Percentiles rank a stretch among this genome's conserved stretches.
Evolutionary conservation across 2,329 filamentous ascomycete species (phyloP).

Genomic region (Tolypocladium paradoxum): DNA sequence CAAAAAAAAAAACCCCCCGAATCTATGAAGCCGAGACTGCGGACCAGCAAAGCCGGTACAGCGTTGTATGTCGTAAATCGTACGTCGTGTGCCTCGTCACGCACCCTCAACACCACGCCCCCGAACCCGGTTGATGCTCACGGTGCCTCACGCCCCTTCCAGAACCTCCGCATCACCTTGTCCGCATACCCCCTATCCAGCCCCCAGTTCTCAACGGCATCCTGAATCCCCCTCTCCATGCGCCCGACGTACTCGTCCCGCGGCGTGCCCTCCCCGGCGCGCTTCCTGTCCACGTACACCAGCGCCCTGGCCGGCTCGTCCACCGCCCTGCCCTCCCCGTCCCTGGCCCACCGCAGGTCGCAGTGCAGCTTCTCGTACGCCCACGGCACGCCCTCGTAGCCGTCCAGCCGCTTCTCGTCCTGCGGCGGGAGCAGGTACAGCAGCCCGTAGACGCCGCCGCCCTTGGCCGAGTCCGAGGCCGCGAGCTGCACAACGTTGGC

Average conservation of each 20-base stretch:
- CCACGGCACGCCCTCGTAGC: constrained; percentile 51
- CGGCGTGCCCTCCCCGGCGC: constrained; percentile 28
- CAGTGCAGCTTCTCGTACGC: constrained; percentile 43
- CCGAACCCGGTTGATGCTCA: background rate
- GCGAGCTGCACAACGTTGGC: constrained; percentile 49
- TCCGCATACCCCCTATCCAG: constrained; percentile 46
- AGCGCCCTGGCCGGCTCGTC: constrained; percentile 29
- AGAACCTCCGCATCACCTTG: constrained; percentile 38
- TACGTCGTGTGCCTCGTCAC: background rate
- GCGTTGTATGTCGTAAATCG: background rate
- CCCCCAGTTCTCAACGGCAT: constrained; percentile 42
- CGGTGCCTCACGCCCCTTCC: constrained; percentile 3
- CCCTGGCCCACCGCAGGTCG: constrained; percentile 19
- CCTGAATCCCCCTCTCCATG: constrained; percentile 53
- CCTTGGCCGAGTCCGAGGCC: background rate
- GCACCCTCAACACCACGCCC: background rate
- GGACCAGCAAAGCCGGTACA: background rate
- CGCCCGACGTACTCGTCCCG: constrained; percentile 48
- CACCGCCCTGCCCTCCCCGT: constrained; percentile 10
- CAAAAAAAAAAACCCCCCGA: background rate
- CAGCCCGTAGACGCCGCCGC: constrained; percentile 42
- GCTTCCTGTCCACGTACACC: constrained; percentile 46
- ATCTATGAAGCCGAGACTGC: background rate
- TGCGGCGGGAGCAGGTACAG: constrained; percentile 38
- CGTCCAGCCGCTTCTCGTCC: constrained; percentile 44